Base-by-base conservation (phyloP, 768 basidiomycete species). In the Collybiopsis confluens region DNA sequence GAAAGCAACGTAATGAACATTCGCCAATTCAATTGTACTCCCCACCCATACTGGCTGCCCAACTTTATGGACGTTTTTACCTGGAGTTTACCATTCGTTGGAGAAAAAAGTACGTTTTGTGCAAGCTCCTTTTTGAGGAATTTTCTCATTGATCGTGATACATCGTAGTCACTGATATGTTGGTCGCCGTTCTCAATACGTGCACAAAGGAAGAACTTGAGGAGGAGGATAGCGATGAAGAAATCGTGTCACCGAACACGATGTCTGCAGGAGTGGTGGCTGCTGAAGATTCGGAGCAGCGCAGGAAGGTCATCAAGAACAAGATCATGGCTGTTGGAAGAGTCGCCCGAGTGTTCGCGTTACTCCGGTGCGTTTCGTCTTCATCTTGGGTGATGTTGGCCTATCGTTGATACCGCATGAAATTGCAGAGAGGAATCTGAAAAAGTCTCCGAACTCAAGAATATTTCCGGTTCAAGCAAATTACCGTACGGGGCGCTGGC, bases 1-100 rank as follows among this genome's bases (percentile, higher is more conserved):
- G 97, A 98, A 73, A 93, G 91, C 68, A 99, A 99, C 65, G 94
- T 96, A 52, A 90, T 98, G 86, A 98, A 97, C 70, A 98, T 98
- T 62, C 83, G 94, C 42, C 96, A 98, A 66, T 98, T 97, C 75
- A 97, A 98, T 71, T 93, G 90, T 68, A 90, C 88, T 1, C 94
- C 95, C 11, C 95, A 97, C 62, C 88, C 88, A 7, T 98, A 98
- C 67, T 98, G 96, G 96, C 74, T 99, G 51, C 97, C 97, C 3
- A 99, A 99, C 70, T 99, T 99, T 64, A 98, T 98, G 95, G 96
- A 98, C 62, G 95, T 95, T 21, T 99, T 99, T 66, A 98, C 97
- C 0, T 99, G 97, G 97, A 91, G 88, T 75, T 70, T 99, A 55
- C 97, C 97, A 1, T 98, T 98, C 64, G 97, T 99, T 6, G 97